Evolutionary conservation across 75 land plant species (phyloP), one percentile per base, ranked within the genome.

Genomic region (Gnetum montanum): DNA sequence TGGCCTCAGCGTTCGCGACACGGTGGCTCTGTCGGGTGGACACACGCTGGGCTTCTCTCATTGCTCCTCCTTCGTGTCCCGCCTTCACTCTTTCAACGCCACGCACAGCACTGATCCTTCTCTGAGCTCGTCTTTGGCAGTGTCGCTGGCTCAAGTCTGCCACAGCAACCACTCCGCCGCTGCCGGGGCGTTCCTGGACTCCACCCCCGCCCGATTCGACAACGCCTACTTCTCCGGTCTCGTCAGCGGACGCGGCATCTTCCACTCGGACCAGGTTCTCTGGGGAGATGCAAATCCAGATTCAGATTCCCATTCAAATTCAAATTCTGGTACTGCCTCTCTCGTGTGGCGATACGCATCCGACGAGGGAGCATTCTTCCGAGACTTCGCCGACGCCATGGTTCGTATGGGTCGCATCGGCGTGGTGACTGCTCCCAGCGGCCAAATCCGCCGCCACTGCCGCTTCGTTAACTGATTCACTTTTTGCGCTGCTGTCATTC

Each of bases 361-460:
- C 38, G 69, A 81, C 6, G 24, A 71, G 18, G 45, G 62, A 24
- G 63, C 63, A 24, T 83, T 83, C 53, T 1, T 29, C 6, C 6
- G 38, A 5, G 75, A 73, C 0, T 83, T 83, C 55, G 75, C 55
- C 1, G 67, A 68, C 19, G 77, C 86, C 19, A 78, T 83, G 64
- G 53, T 75, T 58, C 68, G 65, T 47, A 69, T 83, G 82, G 69
- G 82, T 45, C 77, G 72, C 20, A 50, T 58, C 47, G 60, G 60
- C 7, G 29, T 44, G 7, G 3, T 58, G 25, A 58, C 60, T 8
- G 60, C 28, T n/a, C 41, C 25, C 25, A 52, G 47, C 22, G 60
- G 60, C 19, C 29, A 58, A 54, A 58, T 58, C 47, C 44, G 60
- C 27, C 45, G 47, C 31, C 45, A 16, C 11, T 58, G 60, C 15